Evolutionary conservation across 257 asterid genomes (phyloP), one percentile per base, ranked within the genome.

Genomic region (Leonotis leonurus): DNA sequence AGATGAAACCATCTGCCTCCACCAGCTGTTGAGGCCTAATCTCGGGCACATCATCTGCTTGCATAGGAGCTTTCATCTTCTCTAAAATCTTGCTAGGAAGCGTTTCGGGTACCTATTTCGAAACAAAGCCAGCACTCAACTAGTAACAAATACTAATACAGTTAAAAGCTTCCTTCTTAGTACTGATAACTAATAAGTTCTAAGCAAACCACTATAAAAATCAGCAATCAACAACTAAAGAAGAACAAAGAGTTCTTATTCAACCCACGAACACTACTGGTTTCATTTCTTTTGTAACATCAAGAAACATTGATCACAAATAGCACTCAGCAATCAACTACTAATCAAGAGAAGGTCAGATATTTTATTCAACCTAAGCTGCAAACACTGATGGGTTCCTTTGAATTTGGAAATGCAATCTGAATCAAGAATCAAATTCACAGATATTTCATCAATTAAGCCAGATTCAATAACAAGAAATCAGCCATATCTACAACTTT

Each of bases 1-100:
- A 90, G 43, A 90, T 27, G 73, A 88, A 90, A 20, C 98, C 98
- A 72, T 90, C 98, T 21, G 98, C 98, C 51, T 90, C 96, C 58
- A 78, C 77, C 63, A 90, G 84, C 69, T 90, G 95, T 56, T 83
- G 81, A 8, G 96, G 96, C 73, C 49, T 71, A 49, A 90, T 90
- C 73, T 70, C 86, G 14, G 94, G 84, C 76, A 90, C 95, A 70
- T 90, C 90, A 62, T 78, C 88, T 9, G 95, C 62, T 63, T 85
- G 84, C 22, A 24, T 64, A 49, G 86, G 89, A 78, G 95, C 95
- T 68, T 85, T 90, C 96, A 90, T 85, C 84, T 88, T 90, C 75
- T 84, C 88, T 60, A 90, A 68, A 3, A 90, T 61, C 46, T 65
- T 70, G 12, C 56, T 75, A 0, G 95, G 82, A 51, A 90, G 85